A percentile compares a stretch with the other conserved stretches of the same genome.
Evolutionary conservation across 1,284 basidiomycete genomes (phyloP).

Genomic region (Sanghuangporus sanghuang): DNA sequence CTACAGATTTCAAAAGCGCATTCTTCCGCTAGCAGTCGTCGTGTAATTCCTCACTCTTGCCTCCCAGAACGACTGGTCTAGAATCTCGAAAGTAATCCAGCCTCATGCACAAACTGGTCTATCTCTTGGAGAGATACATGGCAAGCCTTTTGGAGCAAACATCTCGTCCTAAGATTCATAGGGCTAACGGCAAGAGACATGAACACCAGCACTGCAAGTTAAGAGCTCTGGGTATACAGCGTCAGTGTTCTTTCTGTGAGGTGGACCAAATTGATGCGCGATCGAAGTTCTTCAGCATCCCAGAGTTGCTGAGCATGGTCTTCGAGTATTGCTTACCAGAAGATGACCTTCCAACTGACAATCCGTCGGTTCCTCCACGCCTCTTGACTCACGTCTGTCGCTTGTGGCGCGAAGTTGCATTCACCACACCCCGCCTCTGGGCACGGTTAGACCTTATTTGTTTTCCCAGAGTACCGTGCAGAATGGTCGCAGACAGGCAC

Average conservation of each 20-base stretch:
- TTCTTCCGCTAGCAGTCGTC: too few species aligned
- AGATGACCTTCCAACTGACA: conserved; percentile 2
- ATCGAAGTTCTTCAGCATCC: neutral
- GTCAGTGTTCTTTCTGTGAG: neutral
- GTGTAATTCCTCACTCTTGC: too few species aligned
- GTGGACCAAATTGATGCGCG: neutral
- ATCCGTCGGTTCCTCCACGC: conserved; percentile 1
- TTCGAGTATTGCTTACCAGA: conserved; percentile 4
- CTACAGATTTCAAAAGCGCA: too few species aligned
- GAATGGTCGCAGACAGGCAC: neutral
- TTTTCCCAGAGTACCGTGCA: neutral
- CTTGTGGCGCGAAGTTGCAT: conserved; percentile 17
- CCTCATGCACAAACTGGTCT: neutral
- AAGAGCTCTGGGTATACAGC: neutral
- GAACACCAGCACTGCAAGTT: neutral
- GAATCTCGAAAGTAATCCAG: too few species aligned
- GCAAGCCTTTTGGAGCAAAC: neutral
- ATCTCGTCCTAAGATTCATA: neutral
- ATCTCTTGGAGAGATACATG: neutral
- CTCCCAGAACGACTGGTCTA: too few species aligned
- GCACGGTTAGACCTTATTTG: conserved; percentile 10
- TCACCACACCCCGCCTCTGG: conserved; percentile 16
- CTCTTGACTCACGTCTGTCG: conserved; percentile 15
- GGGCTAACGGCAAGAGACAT: neutral
- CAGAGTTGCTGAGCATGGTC: neutral